These are phyloP conservation scores for Hibiscus tridactylites DNA, from an alignment of 345 rosid species.

Conservation along the genomic window DNA sequence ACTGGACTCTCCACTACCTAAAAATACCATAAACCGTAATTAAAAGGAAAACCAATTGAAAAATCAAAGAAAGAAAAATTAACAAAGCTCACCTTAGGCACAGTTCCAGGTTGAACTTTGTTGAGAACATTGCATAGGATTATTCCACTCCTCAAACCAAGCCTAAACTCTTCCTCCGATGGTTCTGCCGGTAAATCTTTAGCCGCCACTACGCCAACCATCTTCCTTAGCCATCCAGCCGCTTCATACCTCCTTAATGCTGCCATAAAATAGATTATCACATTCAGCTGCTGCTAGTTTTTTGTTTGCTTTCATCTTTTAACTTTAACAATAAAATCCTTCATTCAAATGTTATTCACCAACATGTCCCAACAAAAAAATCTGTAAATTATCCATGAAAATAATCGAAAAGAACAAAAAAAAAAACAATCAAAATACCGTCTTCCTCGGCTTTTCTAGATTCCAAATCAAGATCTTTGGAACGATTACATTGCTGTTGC, in stretches of 20 bases:
- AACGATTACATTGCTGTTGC: slow-evolving; percentile 53
- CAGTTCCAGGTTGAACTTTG: slow-evolving; percentile 71
- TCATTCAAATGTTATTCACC: not conserved
- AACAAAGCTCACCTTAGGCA: slow-evolving; percentile 44
- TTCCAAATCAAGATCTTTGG: slow-evolving; percentile 46
- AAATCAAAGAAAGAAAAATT: not conserved
- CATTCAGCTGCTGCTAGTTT: not conserved
- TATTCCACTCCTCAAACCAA: slow-evolving; percentile 86
- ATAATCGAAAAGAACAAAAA: not conserved
- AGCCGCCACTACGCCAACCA: slow-evolving; percentile 69
- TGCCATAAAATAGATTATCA: slow-evolving; percentile 21
- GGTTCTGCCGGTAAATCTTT: slow-evolving; percentile 86
- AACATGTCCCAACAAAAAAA: not conserved
- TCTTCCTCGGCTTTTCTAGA: slow-evolving; percentile 66
- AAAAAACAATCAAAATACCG: slow-evolving; percentile 23
- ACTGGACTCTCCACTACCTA: slow-evolving; percentile 79
- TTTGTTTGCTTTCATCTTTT: not conserved
- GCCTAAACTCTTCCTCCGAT: slow-evolving; percentile 70
- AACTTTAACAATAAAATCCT: not conserved
- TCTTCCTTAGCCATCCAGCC: slow-evolving; percentile 76
- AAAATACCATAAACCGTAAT: not conserved
- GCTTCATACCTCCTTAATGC: slow-evolving; percentile 73
- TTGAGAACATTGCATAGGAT: slow-evolving; percentile 74
- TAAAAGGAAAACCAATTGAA: not conserved
- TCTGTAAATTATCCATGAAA: not conserved